phyloP scores from a whole-genome alignment of 495 filamentous ascomycete genomes.

The Mytilinidion resinicola region DNA sequence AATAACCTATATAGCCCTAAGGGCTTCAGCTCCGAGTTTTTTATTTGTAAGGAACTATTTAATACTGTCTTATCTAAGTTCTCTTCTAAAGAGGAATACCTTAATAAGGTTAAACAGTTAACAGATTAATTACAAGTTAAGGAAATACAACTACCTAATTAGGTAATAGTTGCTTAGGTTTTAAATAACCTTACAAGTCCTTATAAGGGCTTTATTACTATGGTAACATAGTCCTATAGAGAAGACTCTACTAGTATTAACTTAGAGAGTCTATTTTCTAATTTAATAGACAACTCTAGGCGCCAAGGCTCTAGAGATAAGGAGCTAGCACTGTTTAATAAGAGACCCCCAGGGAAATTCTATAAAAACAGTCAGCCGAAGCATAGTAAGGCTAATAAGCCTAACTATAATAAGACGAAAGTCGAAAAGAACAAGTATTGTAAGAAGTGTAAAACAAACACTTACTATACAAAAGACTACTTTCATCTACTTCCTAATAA shows the following conservation, averaged over 20 bases:
- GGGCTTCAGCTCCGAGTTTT: too few species aligned
- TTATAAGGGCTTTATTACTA: slow-evolving; percentile 1
- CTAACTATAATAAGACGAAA: not conserved
- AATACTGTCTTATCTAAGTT: too few species aligned
- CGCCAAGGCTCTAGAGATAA: not conserved
- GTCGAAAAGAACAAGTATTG: not conserved
- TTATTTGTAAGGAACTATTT: too few species aligned
- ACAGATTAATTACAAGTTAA: not conserved
- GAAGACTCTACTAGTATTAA: slow-evolving; percentile 1
- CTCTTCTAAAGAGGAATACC: too few species aligned
- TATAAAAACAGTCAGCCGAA: too few species aligned
- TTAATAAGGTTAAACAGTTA: slow-evolving; percentile 2
- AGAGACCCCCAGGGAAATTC: slow-evolving; percentile 1
- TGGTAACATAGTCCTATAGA: not conserved
- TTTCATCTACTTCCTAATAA: not conserved
- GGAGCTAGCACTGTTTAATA: not conserved
- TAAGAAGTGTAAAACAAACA: not conserved
- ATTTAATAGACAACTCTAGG: slow-evolving; percentile 1
- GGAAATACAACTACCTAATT: not conserved
- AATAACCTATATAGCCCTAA: too few species aligned
- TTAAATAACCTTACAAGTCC: not conserved
- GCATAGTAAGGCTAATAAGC: too few species aligned
- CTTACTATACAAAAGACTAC: not conserved
- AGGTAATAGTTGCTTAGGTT: not conserved
- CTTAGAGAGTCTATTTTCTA: slow-evolving; percentile 4